Base-by-base conservation (phyloP, 176 grass and related monocot genomes). In the Bonia amplexicaulis region DNA sequence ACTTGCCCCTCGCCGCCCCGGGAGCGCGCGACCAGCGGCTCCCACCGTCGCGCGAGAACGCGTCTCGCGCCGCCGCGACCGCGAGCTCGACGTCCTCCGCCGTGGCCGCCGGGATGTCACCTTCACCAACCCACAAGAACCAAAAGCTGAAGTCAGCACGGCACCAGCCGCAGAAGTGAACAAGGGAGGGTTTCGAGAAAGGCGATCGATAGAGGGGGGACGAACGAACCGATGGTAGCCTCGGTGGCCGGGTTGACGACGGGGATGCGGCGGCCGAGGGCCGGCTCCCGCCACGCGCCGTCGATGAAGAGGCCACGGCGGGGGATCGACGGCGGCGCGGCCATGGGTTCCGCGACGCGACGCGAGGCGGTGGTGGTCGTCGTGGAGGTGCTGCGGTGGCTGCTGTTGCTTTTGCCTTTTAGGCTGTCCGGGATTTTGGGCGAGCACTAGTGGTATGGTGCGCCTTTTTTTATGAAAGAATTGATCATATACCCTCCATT, bases 81-180 rank as follows among this genome's bases (percentile, higher is more conserved):
- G 96, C 93, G 41, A 98, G 86, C 76, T 98, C 93, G 52, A 98
- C 93, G 76, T 98, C 96, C 91, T 98, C 96, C 49, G 78, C 68
- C n/a, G 93, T 98, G 33, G 49, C 96, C 57, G 96, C 91, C 27
- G 96, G 96, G 78, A 98, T 90, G 83, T 98, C 89, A 31, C 91
- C 96, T 98, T 77, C 52, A 80, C 49, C 16, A 29, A 27, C 26
- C 35, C 66, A 37, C 61, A 27, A 22, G 60, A 12, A 51, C 10
- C 26, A 61, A 31, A 73, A 78, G 42, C 46, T 44, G 7, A 8
- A 74, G 69, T 79, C 39, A 85, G 74, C 31, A 71, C 59, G 29
- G 16, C 22, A 63, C 58, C 40, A 40, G 14, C 3, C 27, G 12
- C 23, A 29, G 59, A 2, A 13, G 2, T 9, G 49, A 51, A 1